A percentile compares a stretch with the other conserved stretches of the same genome.
Evolutionary conservation across 768 basidiomycete species (phyloP).

Genomic region (Termitomyces heimii): DNA sequence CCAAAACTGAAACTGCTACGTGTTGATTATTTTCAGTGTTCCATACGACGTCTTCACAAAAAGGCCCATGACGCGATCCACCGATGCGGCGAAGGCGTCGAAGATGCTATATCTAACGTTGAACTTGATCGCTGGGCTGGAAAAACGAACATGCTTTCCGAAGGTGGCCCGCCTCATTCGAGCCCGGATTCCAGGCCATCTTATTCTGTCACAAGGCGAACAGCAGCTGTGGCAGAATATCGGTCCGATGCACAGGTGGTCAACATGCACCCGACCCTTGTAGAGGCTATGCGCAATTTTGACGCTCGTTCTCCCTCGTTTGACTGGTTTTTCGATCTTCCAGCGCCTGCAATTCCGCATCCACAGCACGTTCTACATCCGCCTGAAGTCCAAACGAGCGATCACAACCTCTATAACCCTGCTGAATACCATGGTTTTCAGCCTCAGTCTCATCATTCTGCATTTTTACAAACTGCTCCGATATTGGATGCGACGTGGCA

Average conservation of each 20-base stretch:
- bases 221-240: slow-evolving; percentile 9
- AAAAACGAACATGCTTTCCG: slow-evolving; percentile 39
- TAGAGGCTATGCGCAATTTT: slow-evolving; percentile 35
- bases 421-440: slow-evolving; percentile 7
- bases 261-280: slow-evolving; percentile 45
- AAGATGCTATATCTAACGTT: slow-evolving; percentile 30
- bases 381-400: slow-evolving; percentile 3
- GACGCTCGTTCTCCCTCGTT: slow-evolving; percentile 21
- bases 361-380: not conserved
- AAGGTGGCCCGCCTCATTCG: slow-evolving; percentile 5
- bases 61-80: slow-evolving; percentile 39
- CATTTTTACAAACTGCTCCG: slow-evolving; percentile 23
- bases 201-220: not conserved
- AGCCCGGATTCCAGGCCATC: not conserved
- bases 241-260: slow-evolving; percentile 6
- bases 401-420: slow-evolving; percentile 5
- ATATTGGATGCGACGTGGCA: slow-evolving; percentile 61
- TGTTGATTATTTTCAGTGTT: slow-evolving; percentile 23
- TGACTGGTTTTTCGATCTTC: slow-evolving; percentile 22
- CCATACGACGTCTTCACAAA: slow-evolving; percentile 32
- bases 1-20: not conserved
- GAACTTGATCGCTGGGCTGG: slow-evolving; percentile 56
- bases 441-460: slow-evolving; percentile 2
- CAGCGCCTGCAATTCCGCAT: not conserved
- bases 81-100: slow-evolving; percentile 16